phyloP scores from a whole-genome alignment of 1,139 yeast genomes.

The Hanseniaspora sp. region DNA sequence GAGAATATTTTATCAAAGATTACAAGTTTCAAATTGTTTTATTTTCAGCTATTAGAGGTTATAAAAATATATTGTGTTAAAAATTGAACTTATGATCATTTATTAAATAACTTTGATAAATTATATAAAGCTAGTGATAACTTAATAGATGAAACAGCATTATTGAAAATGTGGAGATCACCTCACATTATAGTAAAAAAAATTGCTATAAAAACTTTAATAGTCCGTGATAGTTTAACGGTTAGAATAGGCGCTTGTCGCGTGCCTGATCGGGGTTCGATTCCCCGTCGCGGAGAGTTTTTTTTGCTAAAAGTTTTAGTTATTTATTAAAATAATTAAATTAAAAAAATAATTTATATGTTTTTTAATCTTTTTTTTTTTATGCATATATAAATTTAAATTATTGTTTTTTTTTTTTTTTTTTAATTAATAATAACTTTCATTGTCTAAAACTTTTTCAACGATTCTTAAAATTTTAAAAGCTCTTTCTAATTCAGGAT shows the following conservation, averaged over 20 bases:
- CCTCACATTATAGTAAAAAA: no score
- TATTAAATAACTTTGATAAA: no score
- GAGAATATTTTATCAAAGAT: no score
- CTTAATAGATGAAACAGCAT: no score
- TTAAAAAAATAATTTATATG: neutral
- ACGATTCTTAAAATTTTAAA: constrained; percentile 31
- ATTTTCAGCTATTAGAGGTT: no score
- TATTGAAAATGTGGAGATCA: no score
- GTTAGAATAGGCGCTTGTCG: constrained; percentile 18
- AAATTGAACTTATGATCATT: no score
- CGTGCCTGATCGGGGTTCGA: constrained; percentile 18
- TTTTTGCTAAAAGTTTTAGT: neutral
- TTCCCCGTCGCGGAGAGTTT: constrained; percentile 18
- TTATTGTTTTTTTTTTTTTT: neutral
- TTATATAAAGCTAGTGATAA: no score
- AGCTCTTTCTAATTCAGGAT: constrained; percentile 19
- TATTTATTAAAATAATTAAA: neutral
- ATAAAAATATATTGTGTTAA: no score
- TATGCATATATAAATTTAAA: neutral
- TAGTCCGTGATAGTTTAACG: constrained; percentile 17
- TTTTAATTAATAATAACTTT: constrained; percentile 15
- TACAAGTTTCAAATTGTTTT: no score
- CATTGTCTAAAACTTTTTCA: constrained; percentile 28
- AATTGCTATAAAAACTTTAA: neutral
- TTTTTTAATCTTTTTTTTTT: neutral